Base-by-base conservation (phyloP, 805 yeast genomes). In the Candida caryicola region DNA sequence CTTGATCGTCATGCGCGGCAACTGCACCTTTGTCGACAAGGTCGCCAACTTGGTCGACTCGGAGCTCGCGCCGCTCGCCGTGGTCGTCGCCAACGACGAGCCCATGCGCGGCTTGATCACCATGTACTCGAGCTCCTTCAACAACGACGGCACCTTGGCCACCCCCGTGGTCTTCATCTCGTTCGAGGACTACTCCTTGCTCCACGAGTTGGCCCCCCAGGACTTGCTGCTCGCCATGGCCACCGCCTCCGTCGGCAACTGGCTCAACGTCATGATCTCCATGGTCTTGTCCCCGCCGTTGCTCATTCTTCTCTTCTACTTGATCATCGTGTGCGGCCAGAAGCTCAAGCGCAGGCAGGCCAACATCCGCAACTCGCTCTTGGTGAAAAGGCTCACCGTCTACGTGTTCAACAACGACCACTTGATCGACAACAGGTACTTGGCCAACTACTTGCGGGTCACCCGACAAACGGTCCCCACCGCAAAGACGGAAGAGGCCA, bases 51-150 rank as follows among this genome's bases (percentile, higher is more conserved):
- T 79, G 35, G 62, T 76, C 40, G 51, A 54, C 2, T 59, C 54
- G 14, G 34, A 36, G 6, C 34, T 54, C n/a, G 32, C 25, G 10
- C 82, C 83, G 0, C 52, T 43, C 10, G 77, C 77, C 4, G 75
- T 79, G 8, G 58, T 80, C n/a, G 69, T 80, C 6, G 83, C 80
- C 23, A 80, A 79, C 51, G 70, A 76, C 49, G 71, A 63, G 39
- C 71, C 72, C 5, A 52, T 54, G 27, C 53, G 64, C 14, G 73
- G 77, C 5, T 60, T 76, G 37, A 64, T 78, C 17, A 76, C 81
- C 17, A 78, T 77, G 82, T 77, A 69, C 51, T 71, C 78, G 2
- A 57, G 64, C 27, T 61, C 61, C 17, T 74, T 66, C 41, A 67
- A 73, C 35, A 66, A 60, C 35, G 69, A 69, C 32, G 59, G 51